Conservation (phyloP, 768 basidiomycete genomes). For the Xanthoconium stramineum region DNA sequence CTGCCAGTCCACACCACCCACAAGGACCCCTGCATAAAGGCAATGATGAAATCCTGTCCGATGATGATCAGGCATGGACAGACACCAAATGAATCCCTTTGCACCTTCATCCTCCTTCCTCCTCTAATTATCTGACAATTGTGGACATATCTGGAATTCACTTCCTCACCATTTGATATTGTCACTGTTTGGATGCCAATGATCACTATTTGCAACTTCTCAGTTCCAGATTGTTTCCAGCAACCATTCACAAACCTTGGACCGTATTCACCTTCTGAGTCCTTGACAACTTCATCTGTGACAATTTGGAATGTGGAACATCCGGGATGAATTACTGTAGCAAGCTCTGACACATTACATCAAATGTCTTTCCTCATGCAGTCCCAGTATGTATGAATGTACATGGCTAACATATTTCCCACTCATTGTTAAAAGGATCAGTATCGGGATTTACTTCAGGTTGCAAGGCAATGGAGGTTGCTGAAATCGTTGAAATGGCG, state of each 20-base stretch:
- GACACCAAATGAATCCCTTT: background rate
- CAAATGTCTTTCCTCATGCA: background rate
- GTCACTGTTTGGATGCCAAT: background rate
- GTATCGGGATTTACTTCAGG: too few relatives aligned
- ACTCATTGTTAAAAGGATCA: too few relatives aligned
- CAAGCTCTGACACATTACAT: background rate
- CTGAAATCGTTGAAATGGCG: too few relatives aligned
- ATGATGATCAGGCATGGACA: too few relatives aligned
- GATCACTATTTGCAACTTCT: background rate
- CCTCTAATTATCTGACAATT: background rate
- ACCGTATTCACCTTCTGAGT: conserved; percentile 14
- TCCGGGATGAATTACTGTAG: background rate
- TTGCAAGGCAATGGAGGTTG: too few relatives aligned
- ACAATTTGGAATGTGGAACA: conserved; percentile 21
- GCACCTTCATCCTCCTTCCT: background rate
- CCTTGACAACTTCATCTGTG: conserved; percentile 15
- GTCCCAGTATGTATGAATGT: background rate
- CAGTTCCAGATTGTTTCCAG: background rate
- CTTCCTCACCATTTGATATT: background rate
- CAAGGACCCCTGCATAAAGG: too few relatives aligned
- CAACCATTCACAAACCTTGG: background rate
- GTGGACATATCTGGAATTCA: background rate
- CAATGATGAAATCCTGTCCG: too few relatives aligned
- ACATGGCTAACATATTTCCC: too few relatives aligned
- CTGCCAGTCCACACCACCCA: too few relatives aligned